Base-by-base conservation (phyloP, 805 yeast species). In the Candida parachauliodes region DNA sequence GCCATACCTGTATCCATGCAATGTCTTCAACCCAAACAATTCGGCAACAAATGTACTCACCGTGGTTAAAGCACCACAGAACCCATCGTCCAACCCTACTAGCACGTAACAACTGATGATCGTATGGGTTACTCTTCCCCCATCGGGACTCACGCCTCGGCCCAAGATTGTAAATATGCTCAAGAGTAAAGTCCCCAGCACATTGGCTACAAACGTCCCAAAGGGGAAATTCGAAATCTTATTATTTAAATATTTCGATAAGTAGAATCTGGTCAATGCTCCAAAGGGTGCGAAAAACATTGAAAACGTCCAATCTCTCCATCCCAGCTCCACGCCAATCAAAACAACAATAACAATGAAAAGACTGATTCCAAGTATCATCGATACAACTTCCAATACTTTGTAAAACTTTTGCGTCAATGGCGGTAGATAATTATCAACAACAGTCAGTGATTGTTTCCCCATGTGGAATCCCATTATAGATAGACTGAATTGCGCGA, bases 1-100 rank as follows among this genome's bases (percentile, higher is more conserved):
- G 5, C 74, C 82, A 53, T 88, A 88, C 6, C 56, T 41, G 38
- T 78, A 72, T 4, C 77, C 59, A 41, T 61, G 43, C 11, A 51
- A 26, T 4, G 66, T 36, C 39, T 53, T 40, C 28, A 59, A 32
- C 1, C 52, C 54, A 44, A 49, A 67, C 26, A 86, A 56, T 55
- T 88, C 97, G 28, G 74, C 78, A 7, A 84, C 71, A 47, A 88
- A 83, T 0, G 96, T 83, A 39, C 91, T 81, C 27, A 86, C 75
- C 0, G 96, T 85, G 27, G 87, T 77, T 35, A 83, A 57, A 2
- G 76, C 71, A 1, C 89, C 94, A 51, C 87, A 79, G 41, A 75
- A 79, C 0, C 95, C 94, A 47, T 76, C 75, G 14, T 61, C 66
- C 2, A 83, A 51, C 0, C 83, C 88, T 6, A 48, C 43, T 1